phyloP scores from a whole-genome alignment of 371 early-diverging fungal species.

The Rhizopus microsporus region DNA sequence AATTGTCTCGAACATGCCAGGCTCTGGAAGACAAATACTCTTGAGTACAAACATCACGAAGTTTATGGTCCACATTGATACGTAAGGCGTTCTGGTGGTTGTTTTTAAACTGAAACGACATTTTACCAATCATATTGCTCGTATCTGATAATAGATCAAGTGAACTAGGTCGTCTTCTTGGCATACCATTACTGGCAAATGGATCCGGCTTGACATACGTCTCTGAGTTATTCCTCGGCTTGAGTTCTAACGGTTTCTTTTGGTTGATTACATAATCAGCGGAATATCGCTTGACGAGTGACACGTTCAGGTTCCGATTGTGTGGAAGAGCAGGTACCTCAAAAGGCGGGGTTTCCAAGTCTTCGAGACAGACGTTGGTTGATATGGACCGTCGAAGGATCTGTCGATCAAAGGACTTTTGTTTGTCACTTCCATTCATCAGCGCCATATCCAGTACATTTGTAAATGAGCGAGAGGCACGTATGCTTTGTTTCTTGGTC shows the following conservation, averaged over 20 bases:
- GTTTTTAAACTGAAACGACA: slow-evolving; percentile 39
- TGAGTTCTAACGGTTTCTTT: slow-evolving; percentile 10
- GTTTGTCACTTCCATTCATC: neutral
- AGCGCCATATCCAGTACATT: slow-evolving; percentile 20
- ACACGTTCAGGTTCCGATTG: neutral
- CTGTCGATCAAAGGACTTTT: neutral
- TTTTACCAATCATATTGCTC: slow-evolving; percentile 42
- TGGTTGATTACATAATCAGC: slow-evolving; percentile 26
- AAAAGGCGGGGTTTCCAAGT: neutral
- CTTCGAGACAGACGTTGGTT: slow-evolving; percentile 14
- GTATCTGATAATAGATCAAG: slow-evolving; percentile 32
- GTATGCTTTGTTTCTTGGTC: slow-evolving; percentile 18
- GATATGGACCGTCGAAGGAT: slow-evolving; percentile 15
- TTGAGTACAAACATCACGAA: slow-evolving; percentile 50
- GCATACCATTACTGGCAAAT: slow-evolving; percentile 1
- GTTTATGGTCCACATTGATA: slow-evolving; percentile 41
- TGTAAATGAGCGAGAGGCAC: slow-evolving; percentile 34
- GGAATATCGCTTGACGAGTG: slow-evolving; percentile 35
- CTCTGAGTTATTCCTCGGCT: slow-evolving; percentile 36
- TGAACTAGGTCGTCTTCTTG: slow-evolving; percentile 34
- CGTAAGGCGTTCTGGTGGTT: slow-evolving; percentile 45
- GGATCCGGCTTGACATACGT: slow-evolving; percentile 27
- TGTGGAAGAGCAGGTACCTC: slow-evolving; percentile 1
- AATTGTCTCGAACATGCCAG: slow-evolving; percentile 38
- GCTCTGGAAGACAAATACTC: slow-evolving; percentile 47